Evolutionary conservation across 164 flowering plant species (phyloP), one percentile per base, ranked within the genome.

Genomic region (Taxillus chinensis): DNA sequence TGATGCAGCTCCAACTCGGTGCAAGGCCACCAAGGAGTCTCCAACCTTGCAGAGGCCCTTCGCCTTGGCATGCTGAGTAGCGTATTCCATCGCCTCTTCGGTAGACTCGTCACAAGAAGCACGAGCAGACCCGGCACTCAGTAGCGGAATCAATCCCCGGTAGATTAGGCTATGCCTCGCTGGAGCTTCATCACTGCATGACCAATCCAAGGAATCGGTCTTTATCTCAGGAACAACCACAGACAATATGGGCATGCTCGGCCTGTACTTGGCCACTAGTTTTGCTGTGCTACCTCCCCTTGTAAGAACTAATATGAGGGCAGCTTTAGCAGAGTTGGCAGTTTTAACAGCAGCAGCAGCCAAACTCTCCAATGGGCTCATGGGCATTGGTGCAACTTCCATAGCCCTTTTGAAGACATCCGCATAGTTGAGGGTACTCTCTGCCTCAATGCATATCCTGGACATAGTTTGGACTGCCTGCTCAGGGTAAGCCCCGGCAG

Each of bases 401-500:
- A 77, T 83, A 13, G 79, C 73, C 63, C 82, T 75, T 65, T 86
- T 90, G 63, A 85, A 90, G 16, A 85, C 86, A 63, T 76, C 82
- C 6, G 78, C 82, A 70, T 90, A 90, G 61, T 90, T 75, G 39
- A 90, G 79, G 4, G 88, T 81, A 74, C 82, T 85, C 66, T 90
- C 96, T 9, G 96, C 96, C 74, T 90, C 96, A 2, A 79, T 59
- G 64, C 96, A 90, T 50, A 90, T 87, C 61, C 76, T 82, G 12
- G 96, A 86, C 96, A 90, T 90, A 63, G 92, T 90, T 41, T 64
- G 78, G 17, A 90, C 96, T 41, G 92, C 88, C 52, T 81, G 82
- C 17, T 87, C 96, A 8, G 96, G 96, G 70, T 90, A 90, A 59
- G 93, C 92, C 66, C 96, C 96, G 39, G 96, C 93, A 42, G 93